Conservation (phyloP, 2,329 filamentous ascomycete species). For the Phialophora tarda region DNA sequence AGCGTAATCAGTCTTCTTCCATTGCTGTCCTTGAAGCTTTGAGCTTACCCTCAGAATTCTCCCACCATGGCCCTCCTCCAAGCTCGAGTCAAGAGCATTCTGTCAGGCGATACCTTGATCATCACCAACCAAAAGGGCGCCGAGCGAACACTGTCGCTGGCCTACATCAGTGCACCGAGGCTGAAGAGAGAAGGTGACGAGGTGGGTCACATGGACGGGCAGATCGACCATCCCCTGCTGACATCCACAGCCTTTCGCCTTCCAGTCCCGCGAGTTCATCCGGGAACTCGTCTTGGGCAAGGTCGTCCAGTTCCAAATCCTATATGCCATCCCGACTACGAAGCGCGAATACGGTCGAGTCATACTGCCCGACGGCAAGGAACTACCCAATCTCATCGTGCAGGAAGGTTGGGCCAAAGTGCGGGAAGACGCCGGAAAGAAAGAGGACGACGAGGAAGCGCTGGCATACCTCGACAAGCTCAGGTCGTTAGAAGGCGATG, state of each 20-base stretch:
- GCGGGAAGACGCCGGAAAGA: slow-evolving; percentile 89
- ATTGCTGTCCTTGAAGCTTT: slow-evolving; percentile 3
- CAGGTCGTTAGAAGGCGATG: slow-evolving; percentile 75
- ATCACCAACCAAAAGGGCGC: slow-evolving; percentile 78
- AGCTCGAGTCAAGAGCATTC: slow-evolving; percentile 86
- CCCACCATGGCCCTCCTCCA: slow-evolving; percentile 47
- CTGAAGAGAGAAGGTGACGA: slow-evolving; percentile 89
- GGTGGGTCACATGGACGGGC: slow-evolving; percentile 48
- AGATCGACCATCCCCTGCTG: slow-evolving; percentile 22
- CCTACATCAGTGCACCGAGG: slow-evolving; percentile 88
- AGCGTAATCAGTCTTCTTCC: slow-evolving; percentile 20
- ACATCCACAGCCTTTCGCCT: slow-evolving; percentile 71
- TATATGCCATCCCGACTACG: slow-evolving; percentile 83
- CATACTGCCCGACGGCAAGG: slow-evolving; percentile 74
- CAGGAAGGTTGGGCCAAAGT: slow-evolving; percentile 92
- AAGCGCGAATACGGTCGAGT: slow-evolving; percentile 79
- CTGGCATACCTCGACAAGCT: slow-evolving; percentile 75
- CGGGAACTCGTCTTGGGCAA: slow-evolving; percentile 85
- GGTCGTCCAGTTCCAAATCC: slow-evolving; percentile 78
- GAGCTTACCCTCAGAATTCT: background rate
- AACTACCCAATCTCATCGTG: slow-evolving; percentile 80
- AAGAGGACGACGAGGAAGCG: slow-evolving; percentile 82
- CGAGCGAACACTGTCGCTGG: slow-evolving; percentile 87
- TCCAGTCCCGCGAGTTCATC: slow-evolving; percentile 92
- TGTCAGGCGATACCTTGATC: slow-evolving; percentile 91